Evolutionary conservation across 1,139 yeast species (phyloP).

Genomic region (Saccharomyces pastorianus): DNA sequence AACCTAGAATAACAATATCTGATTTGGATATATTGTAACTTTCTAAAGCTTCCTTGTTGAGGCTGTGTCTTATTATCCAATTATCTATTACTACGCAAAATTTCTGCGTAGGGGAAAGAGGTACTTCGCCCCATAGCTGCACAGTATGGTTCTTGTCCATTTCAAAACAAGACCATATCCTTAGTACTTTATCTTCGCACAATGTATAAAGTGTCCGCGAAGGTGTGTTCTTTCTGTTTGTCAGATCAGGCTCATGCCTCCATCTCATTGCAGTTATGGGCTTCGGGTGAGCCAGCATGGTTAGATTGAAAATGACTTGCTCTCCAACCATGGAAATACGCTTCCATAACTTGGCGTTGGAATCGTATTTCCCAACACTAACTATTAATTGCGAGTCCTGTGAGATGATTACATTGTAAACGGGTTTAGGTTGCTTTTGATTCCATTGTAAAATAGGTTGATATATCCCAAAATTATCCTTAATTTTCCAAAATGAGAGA

Average conservation of each 20-base stretch:
- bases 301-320: slow-evolving; percentile 60
- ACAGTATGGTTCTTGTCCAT: slow-evolving; percentile 49
- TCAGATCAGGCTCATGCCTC: slow-evolving; percentile 38
- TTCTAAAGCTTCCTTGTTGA: slow-evolving; percentile 19
- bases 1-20: slow-evolving; percentile 52
- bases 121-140: slow-evolving; percentile 51
- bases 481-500: slow-evolving; percentile 47
- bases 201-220: slow-evolving; percentile 45
- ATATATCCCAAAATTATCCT: slow-evolving; percentile 40
- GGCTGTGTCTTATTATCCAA: slow-evolving; percentile 38
- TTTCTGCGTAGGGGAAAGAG: slow-evolving; percentile 35
- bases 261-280: slow-evolving; percentile 50
- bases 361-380: slow-evolving; percentile 53
- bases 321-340: slow-evolving; percentile 60
- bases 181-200: slow-evolving; percentile 46
- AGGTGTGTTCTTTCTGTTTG: slow-evolving; percentile 17
- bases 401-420: slow-evolving; percentile 47
- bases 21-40: slow-evolving; percentile 32
- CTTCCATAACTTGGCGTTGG: slow-evolving; percentile 70
- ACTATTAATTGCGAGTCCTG: slow-evolving; percentile 62
- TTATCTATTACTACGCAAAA: slow-evolving; percentile 53
- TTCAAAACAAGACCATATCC: slow-evolving; percentile 71
- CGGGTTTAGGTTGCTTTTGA: slow-evolving; percentile 48
- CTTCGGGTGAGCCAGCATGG: slow-evolving; percentile 57
- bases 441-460: slow-evolving; percentile 44